Evolutionary conservation across 345 rosid species (phyloP).

Genomic region (Microcos paniculata): DNA sequence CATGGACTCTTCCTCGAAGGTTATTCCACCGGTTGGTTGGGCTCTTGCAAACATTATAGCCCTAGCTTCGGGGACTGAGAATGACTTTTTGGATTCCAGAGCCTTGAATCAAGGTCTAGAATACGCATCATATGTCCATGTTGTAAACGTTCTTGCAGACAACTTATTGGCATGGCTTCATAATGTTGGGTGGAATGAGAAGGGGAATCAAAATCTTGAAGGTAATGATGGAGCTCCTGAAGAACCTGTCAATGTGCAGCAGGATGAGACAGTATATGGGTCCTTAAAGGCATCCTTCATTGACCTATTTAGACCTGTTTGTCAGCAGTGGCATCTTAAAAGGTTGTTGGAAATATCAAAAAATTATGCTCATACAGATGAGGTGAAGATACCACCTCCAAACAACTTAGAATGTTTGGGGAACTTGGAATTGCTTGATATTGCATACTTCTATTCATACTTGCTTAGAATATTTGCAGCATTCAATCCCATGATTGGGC

Average conservation of each 20-base stretch:
- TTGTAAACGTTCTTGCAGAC: conserved; percentile 63
- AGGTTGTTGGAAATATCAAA: conserved; percentile 61
- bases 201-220: conserved; percentile 41
- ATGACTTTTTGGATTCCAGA: conserved; percentile 55
- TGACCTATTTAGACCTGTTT: conserved; percentile 69
- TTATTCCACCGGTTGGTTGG: conserved; percentile 82
- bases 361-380: conserved; percentile 29
- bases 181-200: conserved; percentile 40
- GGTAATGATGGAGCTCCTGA: conserved; percentile 42
- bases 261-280: conserved; percentile 24
- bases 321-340: conserved; percentile 90
- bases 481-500: conserved; percentile 60
- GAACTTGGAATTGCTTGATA: conserved; percentile 60
- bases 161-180: conserved; percentile 54
- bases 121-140: conserved; percentile 62
- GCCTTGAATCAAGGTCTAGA: conserved; percentile 46
- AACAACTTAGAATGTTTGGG: conserved; percentile 29
- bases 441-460: conserved; percentile 77
- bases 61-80: conserved; percentile 62
- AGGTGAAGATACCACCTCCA: conserved; percentile 25
- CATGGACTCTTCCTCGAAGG: conserved; percentile 36
- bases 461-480: conserved; percentile 73
- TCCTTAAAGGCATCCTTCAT: conserved; percentile 50
- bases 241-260: conserved; percentile 23
- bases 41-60: conserved; percentile 77